Evolutionary conservation across 108 stramenopile species (phyloP), one percentile per base, ranked within the genome.

Genomic region (Cylindrotheca closterium): DNA sequence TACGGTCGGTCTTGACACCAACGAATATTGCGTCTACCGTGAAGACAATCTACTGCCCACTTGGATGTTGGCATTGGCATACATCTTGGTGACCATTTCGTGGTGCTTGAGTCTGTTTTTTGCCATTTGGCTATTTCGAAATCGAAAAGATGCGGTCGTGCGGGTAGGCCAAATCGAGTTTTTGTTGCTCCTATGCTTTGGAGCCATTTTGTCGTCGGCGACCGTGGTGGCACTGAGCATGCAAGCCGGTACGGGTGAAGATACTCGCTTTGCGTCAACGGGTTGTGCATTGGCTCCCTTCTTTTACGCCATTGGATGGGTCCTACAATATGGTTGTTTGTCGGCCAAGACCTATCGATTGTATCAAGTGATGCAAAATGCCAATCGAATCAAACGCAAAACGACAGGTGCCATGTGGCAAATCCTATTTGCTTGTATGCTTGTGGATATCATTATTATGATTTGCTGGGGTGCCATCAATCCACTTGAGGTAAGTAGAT

Each of bases 271-370:
- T 0, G 81, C 78, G 0, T 52, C 78, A 2, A 51, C 55, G 18
- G 70, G 63, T 10, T 82, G 81, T 26, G 37, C 29, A 45, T 60
- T 70, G 10, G 47, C 66, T 22, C 81, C 81, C 0, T 79, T 75
- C 51, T 46, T 82, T 0, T 82, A 82, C 42, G 33, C 66, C 4
- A 51, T 73, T 47, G 81, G 81, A 29, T 82, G 81, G 81, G 60
- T 68, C 18, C 32, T 79, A 4, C 60, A 70, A 60, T 79, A 78
- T 53, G 58, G 57, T 0, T 71, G 73, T 24, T 33, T 82, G 32
- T 61, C 54, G 15, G 78, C 79, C 19, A 80, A 80, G 48, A 66
- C 79, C 33, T 77, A 62, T 48, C 57, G 80, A 21, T 26, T 79
- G 37, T 63, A 17, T 37, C 51, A 58, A 30, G 52, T 71, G 15